Conservation (phyloP, 768 basidiomycete species). For the Termitomyces sp. region DNA sequence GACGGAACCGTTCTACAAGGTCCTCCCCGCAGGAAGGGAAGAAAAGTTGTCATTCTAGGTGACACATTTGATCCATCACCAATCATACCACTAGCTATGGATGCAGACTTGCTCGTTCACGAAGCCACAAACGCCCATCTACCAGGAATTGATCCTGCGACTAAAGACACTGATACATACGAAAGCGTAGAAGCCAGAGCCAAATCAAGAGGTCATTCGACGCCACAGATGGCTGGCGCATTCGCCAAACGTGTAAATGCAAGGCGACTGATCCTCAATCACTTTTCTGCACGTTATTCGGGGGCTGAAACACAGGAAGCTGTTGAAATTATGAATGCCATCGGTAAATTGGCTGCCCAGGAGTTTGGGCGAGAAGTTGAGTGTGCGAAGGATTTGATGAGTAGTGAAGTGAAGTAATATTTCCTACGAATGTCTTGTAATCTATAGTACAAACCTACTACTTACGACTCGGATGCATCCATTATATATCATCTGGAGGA, state of each 20-base stretch:
- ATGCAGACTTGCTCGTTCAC: conserved; percentile 75
- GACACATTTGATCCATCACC: conserved; percentile 82
- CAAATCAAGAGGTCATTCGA: conserved; percentile 82
- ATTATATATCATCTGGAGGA: conserved; percentile 53
- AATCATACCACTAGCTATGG: conserved; percentile 54
- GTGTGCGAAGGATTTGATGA: conserved; percentile 78
- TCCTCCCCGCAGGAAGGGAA: conserved; percentile 59
- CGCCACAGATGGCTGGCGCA: conserved; percentile 84
- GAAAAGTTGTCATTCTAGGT: conserved; percentile 79
- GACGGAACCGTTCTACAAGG: conserved; percentile 75
- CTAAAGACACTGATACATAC: conserved; percentile 59
- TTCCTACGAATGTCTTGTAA: conserved; percentile 21
- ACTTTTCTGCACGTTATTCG: conserved; percentile 80
- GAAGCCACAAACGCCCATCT: conserved; percentile 90
- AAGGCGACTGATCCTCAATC: conserved; percentile 67
- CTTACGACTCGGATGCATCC: conserved; percentile 13
- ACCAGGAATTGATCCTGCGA: conserved; percentile 54
- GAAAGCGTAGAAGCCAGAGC: conserved; percentile 59
- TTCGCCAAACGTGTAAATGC: conserved; percentile 72
- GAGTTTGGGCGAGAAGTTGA: conserved; percentile 54
- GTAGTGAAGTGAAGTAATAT: conserved; percentile 56
- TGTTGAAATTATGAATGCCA: conserved; percentile 57
- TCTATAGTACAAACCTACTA: conserved; percentile 13
- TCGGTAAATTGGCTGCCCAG: conserved; percentile 49
- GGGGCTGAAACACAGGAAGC: conserved; percentile 57